These are phyloP conservation scores for Globisporangium iwayamae DNA, from an alignment of 352 stramenopile genomes.

Conservation along the genomic window DNA sequence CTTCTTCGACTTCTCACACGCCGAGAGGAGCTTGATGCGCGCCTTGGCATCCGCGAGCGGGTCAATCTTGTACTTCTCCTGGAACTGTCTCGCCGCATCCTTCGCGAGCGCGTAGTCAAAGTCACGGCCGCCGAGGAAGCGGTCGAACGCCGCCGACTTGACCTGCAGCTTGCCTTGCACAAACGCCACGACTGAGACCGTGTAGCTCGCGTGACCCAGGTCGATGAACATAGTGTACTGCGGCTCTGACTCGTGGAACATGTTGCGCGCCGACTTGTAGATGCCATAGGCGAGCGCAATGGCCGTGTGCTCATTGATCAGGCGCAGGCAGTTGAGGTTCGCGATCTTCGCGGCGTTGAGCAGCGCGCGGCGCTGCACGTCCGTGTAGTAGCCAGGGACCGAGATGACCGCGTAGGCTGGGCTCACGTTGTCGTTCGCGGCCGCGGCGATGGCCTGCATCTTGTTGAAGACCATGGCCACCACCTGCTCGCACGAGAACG, in stretches of 20 bases:
- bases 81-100: conserved; percentile 94
- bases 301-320: conserved; percentile 98
- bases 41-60: conserved; percentile 90
- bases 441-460: conserved; percentile 93
- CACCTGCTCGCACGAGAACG: conserved; percentile 95
- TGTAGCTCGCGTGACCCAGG: conserved; percentile 94
- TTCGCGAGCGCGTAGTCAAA: conserved; percentile 96
- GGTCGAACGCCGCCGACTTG: conserved; percentile 92
- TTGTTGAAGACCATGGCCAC: conserved; percentile 98
- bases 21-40: conserved; percentile 95
- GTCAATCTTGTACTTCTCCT: conserved; percentile 96
- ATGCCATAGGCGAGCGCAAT: conserved; percentile 95
- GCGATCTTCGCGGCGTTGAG: conserved; percentile 93
- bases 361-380: conserved; percentile 95
- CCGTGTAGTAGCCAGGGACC: conserved; percentile 97
- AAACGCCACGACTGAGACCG: conserved; percentile 90
- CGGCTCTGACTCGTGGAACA: conserved; percentile 91
- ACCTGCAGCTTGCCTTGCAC: conserved; percentile 96
- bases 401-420: conserved; percentile 92
- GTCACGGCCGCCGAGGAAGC: conserved; percentile 94
- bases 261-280: conserved; percentile 94
- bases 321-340: conserved; percentile 93
- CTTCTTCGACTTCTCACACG: conserved; percentile 99
- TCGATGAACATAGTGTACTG: conserved; percentile 99
- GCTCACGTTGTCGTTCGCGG: conserved; percentile 87